Base-by-base conservation (phyloP, 257 asterid genomes). In the Primulina eburnea region DNA sequence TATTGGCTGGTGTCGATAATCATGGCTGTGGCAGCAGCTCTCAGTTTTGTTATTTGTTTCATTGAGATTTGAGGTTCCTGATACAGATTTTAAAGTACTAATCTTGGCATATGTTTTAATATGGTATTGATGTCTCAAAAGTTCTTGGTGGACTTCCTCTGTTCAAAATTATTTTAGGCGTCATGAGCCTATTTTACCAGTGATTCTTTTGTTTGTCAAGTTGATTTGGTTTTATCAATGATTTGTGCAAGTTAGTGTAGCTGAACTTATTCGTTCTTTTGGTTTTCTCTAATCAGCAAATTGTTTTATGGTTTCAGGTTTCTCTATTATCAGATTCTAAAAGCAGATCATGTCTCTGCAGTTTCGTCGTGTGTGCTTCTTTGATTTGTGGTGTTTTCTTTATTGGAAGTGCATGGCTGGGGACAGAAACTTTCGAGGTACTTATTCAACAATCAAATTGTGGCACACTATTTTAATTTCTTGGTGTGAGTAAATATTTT, bases 321-420 rank as follows among this genome's bases (percentile, higher is more conserved):
- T 75, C 67, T 38, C 58, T 57, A 57, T 50, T 82, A 21, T 76
- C 85, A 12, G 97, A 84, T 78, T 71, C 84, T 62, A 90, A 82
- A 79, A 76, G 79, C 56, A 82, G 87, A 74, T 72, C 82, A 43
- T 83, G 78, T 60, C 75, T 87, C 62, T 87, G 84, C 81, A 75
- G 86, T 80, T 78, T 90, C 66, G 38, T 85, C 58, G 16, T 87
- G 20, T 65, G 81, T 11, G 80, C 82, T 62, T 73, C 87, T 67
- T 73, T 87, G 86, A 28, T 91, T 65, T 88, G 75, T 68, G 85
- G 82, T n/a, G 81, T 80, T 78, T 90, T 84, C 87, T 83, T 90
- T 67, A 47, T 84, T 12, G 82, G 92, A 30, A 78, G 78, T 67
- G 85, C 87, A 30, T 82, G 89, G 79, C 69, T 90, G 33, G 79